These are phyloP conservation scores for Hypocrella siamensis DNA, from an alignment of 2,329 filamentous ascomycete species.

Conservation along the genomic window DNA sequence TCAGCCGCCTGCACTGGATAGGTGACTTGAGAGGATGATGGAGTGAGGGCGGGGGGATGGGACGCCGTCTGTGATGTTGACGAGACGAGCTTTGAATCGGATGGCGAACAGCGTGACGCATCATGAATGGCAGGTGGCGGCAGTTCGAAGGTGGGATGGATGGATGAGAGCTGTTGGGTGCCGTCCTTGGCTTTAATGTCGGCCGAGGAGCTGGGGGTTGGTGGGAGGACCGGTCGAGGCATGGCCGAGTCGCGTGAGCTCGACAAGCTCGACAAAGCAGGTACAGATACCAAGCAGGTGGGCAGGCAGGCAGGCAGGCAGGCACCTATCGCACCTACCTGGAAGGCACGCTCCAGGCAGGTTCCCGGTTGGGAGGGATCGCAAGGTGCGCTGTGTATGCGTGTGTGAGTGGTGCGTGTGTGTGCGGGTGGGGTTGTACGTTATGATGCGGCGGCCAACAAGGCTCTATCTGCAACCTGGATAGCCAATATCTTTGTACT, in stretches of 20 bases:
- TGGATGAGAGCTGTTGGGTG: conserved; percentile 37
- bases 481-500: not conserved
- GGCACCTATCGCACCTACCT: too few relatives aligned
- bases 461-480: not conserved
- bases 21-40: conserved; percentile 10
- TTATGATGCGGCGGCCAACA: too few relatives aligned
- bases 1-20: conserved; percentile 34
- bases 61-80: conserved; percentile 6
- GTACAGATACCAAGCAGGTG: not conserved
- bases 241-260: conserved; percentile 10
- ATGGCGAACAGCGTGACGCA: conserved; percentile 23
- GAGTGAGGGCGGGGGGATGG: conserved; percentile 4
- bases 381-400: too few relatives aligned
- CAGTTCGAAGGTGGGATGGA: conserved; percentile 58
- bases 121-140: conserved; percentile 57
- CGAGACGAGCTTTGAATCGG: conserved; percentile 16
- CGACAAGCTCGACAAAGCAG: not conserved
- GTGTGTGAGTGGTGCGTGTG: too few relatives aligned
- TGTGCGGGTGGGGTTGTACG: too few relatives aligned
- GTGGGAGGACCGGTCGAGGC: conserved; percentile 31
- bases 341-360: too few relatives aligned
- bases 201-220: conserved; percentile 65
- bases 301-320: not conserved
- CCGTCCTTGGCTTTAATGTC: conserved; percentile 63
- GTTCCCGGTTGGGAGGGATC: too few relatives aligned